Base-by-base conservation (phyloP, 1,284 basidiomycete species). In the Ceratobasidium sp. region DNA sequence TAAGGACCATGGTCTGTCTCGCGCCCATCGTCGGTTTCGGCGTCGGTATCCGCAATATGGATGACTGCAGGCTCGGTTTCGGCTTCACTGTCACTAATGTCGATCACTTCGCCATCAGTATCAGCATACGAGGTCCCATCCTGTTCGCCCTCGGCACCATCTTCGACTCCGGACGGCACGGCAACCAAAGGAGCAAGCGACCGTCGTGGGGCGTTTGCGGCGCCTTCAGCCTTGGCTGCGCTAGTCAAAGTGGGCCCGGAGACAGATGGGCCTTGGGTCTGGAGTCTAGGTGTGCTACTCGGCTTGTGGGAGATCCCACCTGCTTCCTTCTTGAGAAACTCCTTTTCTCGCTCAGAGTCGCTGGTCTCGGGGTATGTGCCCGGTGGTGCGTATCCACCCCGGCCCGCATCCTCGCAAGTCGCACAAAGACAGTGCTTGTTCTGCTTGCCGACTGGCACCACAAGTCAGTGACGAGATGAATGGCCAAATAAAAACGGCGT, bases 371-470 rank as follows among this genome's bases (percentile, higher is more conserved):
- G 67, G 59, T 74, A 86, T 16, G 79, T 80, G 52, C 83, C 81
- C 73, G 85, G 85, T 69, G 85, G 88, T 14, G 86, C 85, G 78
- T 93, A 94, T 39, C 91, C 93, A 32, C 94, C 94, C 53, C 84
- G 82, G 10, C 88, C 87, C 46, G 83, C 87, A 80, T 85, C 86
- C 82, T 96, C 94, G 82, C 94, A 97, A 1, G 92, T 95, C 80
- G 92, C 90, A 79, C 94, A 97, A 52, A 97, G 85, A 81, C 94
- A 97, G 78, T 93, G 89, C 10, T 89, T 85, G 79, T 97, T 97
- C 78, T 88, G 90, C 78, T 86, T 86, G 65, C 95, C 94, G 79
- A 97, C 95, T 92, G 78, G 10, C 78, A 72, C 36, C 16, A 43
- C 30, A 43, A 28, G 46, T 57, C n/a, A 50, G 39, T 45, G 28